Conservation (phyloP, 805 yeast species). For the Blastobotrys peoriensis region DNA sequence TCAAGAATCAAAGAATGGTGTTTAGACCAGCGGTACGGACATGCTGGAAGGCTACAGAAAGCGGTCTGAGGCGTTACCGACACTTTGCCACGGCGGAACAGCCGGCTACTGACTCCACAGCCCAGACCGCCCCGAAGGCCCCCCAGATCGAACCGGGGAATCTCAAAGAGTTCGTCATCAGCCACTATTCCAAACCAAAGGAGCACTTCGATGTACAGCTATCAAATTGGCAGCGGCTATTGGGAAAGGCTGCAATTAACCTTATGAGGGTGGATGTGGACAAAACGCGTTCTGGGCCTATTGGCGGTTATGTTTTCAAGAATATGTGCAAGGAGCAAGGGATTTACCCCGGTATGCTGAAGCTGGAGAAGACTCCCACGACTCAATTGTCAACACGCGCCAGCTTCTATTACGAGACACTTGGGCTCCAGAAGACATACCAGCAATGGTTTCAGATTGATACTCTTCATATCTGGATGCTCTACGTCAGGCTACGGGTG, state of each 20-base stretch:
- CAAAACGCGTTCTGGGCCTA: constrained; percentile 83
- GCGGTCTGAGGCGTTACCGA: no score
- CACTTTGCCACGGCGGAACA: no score
- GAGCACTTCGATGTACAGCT: constrained; percentile 7
- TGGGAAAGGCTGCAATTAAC: constrained; percentile 29
- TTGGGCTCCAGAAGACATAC: constrained; percentile 78
- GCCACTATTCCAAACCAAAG: not conserved
- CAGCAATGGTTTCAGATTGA: constrained; percentile 97
- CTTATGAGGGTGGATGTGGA: constrained; percentile 82
- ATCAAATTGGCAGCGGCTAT: constrained; percentile 26
- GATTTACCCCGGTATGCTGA: constrained; percentile 1
- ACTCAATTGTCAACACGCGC: constrained; percentile 51
- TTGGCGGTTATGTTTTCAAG: constrained; percentile 84
- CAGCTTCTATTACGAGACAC: constrained; percentile 74
- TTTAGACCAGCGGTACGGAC: no score
- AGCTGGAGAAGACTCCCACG: constrained; percentile 27
- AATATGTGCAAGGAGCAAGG: constrained; percentile 82
- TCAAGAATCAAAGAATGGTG: no score
- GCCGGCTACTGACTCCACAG: no score
- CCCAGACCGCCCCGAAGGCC: no score
- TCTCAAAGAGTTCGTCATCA: constrained; percentile 9
- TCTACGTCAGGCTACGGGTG: constrained; percentile 92
- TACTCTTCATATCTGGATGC: constrained; percentile 85
- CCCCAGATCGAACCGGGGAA: constrained; percentile 14
- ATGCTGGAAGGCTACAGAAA: no score